These are phyloP conservation scores for Podaxis pistillaris DNA, from an alignment of 768 basidiomycete genomes.

Conservation along the genomic window DNA sequence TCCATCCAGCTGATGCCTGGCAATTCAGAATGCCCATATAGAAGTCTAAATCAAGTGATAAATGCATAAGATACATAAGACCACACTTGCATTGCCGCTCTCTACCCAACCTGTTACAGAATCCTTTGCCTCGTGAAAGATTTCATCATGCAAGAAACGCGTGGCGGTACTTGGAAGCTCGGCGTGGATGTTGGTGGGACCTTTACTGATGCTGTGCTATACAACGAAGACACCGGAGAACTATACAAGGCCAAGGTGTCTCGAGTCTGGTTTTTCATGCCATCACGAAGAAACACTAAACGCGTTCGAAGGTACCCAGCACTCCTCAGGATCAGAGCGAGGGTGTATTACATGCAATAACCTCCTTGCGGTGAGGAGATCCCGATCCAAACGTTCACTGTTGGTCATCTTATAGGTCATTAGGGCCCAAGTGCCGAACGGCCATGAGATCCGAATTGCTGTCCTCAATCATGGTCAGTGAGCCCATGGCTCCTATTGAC, in stretches of 20 bases:
- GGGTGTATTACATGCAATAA: conserved; percentile 25
- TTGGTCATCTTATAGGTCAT: neutral
- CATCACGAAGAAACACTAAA: neutral
- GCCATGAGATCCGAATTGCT: conserved; percentile 12
- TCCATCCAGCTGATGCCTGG: neutral
- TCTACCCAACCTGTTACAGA: neutral
- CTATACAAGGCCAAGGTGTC: conserved; percentile 25
- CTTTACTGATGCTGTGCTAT: conserved; percentile 25
- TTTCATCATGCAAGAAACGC: neutral
- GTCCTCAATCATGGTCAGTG: conserved; percentile 23
- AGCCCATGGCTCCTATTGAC: neutral
- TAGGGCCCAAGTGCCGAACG: conserved; percentile 19
- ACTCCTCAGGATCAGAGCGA: conserved; percentile 28
- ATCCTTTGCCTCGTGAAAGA: neutral
- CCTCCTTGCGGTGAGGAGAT: conserved; percentile 17
- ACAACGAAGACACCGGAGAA: conserved; percentile 23
- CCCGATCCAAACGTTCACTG: neutral
- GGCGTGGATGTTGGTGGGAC: conserved; percentile 28
- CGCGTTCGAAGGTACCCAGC: conserved; percentile 17
- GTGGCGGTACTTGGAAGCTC: conserved; percentile 21
- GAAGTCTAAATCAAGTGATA: neutral
- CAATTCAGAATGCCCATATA: neutral
- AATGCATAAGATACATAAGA: neutral
- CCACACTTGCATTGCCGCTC: neutral
- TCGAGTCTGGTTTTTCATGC: neutral